Base-by-base conservation (phyloP, 306 rosid species). In the Urtica urens region DNA sequence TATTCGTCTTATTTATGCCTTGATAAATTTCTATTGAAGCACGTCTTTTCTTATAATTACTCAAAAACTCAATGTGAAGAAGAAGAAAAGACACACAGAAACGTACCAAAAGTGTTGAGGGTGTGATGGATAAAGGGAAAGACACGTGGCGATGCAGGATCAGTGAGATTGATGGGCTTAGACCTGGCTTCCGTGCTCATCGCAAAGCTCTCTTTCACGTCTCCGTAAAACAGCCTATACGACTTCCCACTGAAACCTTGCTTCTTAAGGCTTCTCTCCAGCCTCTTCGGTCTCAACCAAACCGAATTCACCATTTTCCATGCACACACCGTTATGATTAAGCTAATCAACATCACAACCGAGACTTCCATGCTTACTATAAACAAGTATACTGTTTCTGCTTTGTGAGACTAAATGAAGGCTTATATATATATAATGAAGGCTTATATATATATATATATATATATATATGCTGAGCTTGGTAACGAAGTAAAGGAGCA, bases 171-270 rank as follows among this genome's bases (percentile, higher is more conserved):
- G 49, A 61, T 57, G 37, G 76, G 80, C 13, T 61, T 56, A 5
- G 73, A 65, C 1, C 4, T 23, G 1, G 76, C 76, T 23, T 49
- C 15, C 2, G 23, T 4, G 1, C 11, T 15, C 64, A 60, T n/a
- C 18, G 16, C 17, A 0, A 28, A 17, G 8, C 45, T 41, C n/a
- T 60, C 67, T 25, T 60, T 68, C 62, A 41, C 2, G 44, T 74
- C 80, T 15, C 76, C 80, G 23, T 14, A 18, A 15, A 57, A 39
- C 22, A 74, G 13, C 38, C 54, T 13, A 47, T 74, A 69, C 5
- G 80, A 38, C 5, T 51, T 57, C 10, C 79, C 79, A 1, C 20
- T 3, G 16, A 68, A 37, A 9, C 79, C 79, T 33, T 73, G 75
- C n/a, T 37, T 5, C 30, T 66, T 64, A 11, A 73, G 26, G 10